phyloP scores from a whole-genome alignment of 2,329 filamentous ascomycete species.

The Aureobasidium vineae region DNA sequence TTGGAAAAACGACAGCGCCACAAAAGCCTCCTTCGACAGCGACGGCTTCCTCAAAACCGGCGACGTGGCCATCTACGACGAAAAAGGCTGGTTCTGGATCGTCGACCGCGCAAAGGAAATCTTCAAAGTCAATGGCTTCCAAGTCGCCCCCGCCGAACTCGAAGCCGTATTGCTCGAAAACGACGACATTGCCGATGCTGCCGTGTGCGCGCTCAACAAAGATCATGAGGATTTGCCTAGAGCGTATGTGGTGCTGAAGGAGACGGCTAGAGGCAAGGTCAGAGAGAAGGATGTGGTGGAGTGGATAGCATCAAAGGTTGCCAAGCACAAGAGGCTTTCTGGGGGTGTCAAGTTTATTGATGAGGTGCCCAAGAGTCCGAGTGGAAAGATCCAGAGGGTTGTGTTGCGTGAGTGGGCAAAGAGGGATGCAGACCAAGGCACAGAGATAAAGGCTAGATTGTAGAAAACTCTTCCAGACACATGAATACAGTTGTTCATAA shows the following conservation, averaged over 20 bases:
- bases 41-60: constrained; percentile 34
- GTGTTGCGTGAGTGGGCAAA: constrained; percentile 58
- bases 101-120: constrained; percentile 40
- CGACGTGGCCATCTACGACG: constrained; percentile 38
- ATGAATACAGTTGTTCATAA: neutral
- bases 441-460: constrained; percentile 31
- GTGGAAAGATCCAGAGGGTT: constrained; percentile 59
- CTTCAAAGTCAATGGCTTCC: constrained; percentile 38
- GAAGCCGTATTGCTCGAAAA: constrained; percentile 34
- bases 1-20: constrained; percentile 44
- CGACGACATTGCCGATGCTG: constrained; percentile 32
- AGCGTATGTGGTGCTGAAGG: constrained; percentile 39
- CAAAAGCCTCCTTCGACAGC: constrained; percentile 31
- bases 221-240: constrained; percentile 38
- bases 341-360: constrained; percentile 55
- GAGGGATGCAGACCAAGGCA: constrained; percentile 46
- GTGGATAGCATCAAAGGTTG: constrained; percentile 42
- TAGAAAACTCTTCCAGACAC: neutral
- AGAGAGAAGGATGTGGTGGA: constrained; percentile 40
- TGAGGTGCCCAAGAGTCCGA: constrained; percentile 57
- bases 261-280: constrained; percentile 34
- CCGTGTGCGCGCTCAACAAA: constrained; percentile 31
- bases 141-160: constrained; percentile 34
- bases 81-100: constrained; percentile 39
- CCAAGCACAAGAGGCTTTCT: constrained; percentile 44